A percentile compares a stretch with the other conserved stretches of the same genome.
phyloP scores from a whole-genome alignment of 1,284 basidiomycete species.

The Ceratobasidium theobromae region DNA sequence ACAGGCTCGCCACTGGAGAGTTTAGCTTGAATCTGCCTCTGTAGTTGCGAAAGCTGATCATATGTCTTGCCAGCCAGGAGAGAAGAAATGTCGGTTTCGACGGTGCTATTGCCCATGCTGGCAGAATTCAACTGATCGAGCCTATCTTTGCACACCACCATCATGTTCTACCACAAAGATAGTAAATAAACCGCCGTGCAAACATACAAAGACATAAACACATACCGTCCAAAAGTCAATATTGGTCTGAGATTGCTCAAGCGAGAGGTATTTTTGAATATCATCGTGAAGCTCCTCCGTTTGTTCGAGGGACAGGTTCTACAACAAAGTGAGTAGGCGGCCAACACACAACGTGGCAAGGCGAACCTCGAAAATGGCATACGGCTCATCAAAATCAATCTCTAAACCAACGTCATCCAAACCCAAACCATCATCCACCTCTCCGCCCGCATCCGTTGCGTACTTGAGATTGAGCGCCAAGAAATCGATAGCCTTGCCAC shows the following conservation, averaged over 20 bases:
- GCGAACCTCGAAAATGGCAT: constrained; percentile 90
- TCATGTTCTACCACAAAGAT: constrained; percentile 71
- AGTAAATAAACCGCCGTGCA: not conserved
- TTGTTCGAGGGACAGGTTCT: constrained; percentile 87
- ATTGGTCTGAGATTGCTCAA: constrained; percentile 84
- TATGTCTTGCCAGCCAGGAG: constrained; percentile 79
- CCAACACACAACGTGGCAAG: not conserved
- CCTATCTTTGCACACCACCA: constrained; percentile 92
- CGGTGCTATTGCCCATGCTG: constrained; percentile 60
- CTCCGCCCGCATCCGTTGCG: constrained; percentile 55
- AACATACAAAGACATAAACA: constrained; percentile 34
- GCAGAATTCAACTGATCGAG: constrained; percentile 71
- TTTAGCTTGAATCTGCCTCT: constrained; percentile 85
- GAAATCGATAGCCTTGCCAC: constrained; percentile 95
- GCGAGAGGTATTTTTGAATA: constrained; percentile 86
- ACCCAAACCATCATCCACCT: constrained; percentile 67
- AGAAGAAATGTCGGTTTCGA: constrained; percentile 74
- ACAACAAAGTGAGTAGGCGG: constrained; percentile 38
- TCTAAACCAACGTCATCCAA: constrained; percentile 85
- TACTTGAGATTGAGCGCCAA: constrained; percentile 91
- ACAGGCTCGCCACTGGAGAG: constrained; percentile 89
- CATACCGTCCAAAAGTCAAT: constrained; percentile 96
- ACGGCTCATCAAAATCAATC: constrained; percentile 97
- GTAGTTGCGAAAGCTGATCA: constrained; percentile 79
- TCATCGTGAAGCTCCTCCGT: constrained; percentile 93